Base-by-base conservation (phyloP, 345 rosid species). In the Gossypium rotundifolium region DNA sequence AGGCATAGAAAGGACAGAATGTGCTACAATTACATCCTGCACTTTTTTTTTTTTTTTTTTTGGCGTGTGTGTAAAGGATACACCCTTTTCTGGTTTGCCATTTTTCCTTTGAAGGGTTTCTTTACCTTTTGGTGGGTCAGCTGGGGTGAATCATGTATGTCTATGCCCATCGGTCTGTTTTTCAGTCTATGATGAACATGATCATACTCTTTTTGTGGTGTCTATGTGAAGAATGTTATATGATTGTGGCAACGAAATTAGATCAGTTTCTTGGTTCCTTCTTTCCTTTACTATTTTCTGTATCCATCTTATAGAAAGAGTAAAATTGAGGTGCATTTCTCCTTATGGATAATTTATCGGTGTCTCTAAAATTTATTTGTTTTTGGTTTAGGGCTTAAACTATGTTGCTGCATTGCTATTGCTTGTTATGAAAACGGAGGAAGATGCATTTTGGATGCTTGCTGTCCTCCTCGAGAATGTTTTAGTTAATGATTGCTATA, bases 381-480 rank as follows among this genome's bases (percentile, higher is more conserved):
- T 13, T 22, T 72, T 79, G 61, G 53, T 76, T 63, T 87, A 96
- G 99, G 99, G 99, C 17, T 78, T 96, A 82, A 96, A 96, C 81
- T 96, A 93, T 29, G 99, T 96, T 75, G 99, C 95, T 18, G 99
- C 99, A 2, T 76, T 96, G 76, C 78, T 96, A 58, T 87, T 96
- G 75, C 95, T 96, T 63, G 99, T 96, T 74, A 93, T 96, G 99
- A 96, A 96, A 88, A 96, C 99, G 0, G 99, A 96, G 83, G 99
- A 96, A 86, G 99, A 96, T 72, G 97, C 94, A 10, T 96, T 96
- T 80, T 96, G 99, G 99, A 96, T 96, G 97, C 87, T 96, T 29
- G 97, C 99, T 2, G 98, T 96, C 54, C 94, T 96, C 70, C 78
- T 96, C 73, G 99, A 96, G 63, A 91, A 96, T 53, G 97, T 96